Percentiles rank a stretch among this genome's conserved stretches.
These are phyloP conservation scores for Nothophaeocryptopus gaeumannii DNA, from an alignment of 2,329 filamentous ascomycete genomes.

Conservation along the genomic window DNA sequence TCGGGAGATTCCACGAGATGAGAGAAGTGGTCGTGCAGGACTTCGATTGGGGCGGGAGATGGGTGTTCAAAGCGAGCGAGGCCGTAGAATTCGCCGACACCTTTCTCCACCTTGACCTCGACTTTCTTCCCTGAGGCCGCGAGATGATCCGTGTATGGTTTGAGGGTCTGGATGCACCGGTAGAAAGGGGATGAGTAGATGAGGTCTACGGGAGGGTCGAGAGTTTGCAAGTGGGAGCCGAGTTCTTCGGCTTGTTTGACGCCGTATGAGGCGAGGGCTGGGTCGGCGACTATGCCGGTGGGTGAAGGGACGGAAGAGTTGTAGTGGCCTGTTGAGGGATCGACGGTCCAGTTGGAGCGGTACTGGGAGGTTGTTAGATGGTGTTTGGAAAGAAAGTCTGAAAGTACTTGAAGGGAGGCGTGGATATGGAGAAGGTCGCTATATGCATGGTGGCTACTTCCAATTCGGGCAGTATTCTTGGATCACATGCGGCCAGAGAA, in stretches of 20 bases:
- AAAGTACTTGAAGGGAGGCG: neutral
- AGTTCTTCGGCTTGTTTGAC: constrained; percentile 79
- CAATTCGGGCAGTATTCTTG: neutral
- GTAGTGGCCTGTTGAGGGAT: constrained; percentile 77
- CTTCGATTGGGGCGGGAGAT: constrained; percentile 62
- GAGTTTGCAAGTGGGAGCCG: constrained; percentile 58
- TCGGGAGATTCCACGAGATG: constrained; percentile 45
- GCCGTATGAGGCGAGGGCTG: constrained; percentile 81
- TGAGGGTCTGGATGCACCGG: constrained; percentile 79
- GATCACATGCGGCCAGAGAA: neutral
- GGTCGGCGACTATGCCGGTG: constrained; percentile 84
- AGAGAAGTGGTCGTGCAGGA: constrained; percentile 67
- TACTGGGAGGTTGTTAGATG: constrained; percentile 57
- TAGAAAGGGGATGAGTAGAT: constrained; percentile 88
- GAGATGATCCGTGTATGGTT: constrained; percentile 61
- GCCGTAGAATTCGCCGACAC: constrained; percentile 82
- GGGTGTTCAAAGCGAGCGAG: constrained; percentile 82
- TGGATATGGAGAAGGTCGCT: too few species aligned
- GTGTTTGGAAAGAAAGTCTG: neutral
- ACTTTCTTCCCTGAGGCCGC: constrained; percentile 25
- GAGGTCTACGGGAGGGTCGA: constrained; percentile 66
- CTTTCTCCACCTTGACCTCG: constrained; percentile 38
- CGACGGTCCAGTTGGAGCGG: constrained; percentile 83
- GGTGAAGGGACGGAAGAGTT: constrained; percentile 70
- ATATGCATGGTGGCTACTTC: neutral